A percentile compares a stretch with the other conserved stretches of the same genome.
phyloP scores from a whole-genome alignment of 1,284 basidiomycete species.

The Pseudozyma sp. region DNA sequence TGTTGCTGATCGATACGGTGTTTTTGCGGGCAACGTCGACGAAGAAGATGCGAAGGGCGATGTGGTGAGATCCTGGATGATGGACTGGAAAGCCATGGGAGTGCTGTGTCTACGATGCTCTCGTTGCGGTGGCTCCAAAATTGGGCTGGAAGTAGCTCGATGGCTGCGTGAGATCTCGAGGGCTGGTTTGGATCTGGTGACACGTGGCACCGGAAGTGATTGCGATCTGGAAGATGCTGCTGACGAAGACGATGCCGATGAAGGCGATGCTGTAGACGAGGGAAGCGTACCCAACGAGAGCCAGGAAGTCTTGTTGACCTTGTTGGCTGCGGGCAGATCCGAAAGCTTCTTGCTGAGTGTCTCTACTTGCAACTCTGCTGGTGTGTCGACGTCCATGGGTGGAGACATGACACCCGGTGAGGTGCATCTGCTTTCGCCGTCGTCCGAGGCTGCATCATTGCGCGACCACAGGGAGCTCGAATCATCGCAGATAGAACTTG shows the following conservation, averaged over 20 bases:
- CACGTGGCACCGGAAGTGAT: conserved; percentile 18
- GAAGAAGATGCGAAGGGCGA: conserved; percentile 18
- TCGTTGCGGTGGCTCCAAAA: conserved; percentile 7
- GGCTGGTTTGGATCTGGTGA: conserved; percentile 3
- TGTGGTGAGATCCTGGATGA: conserved; percentile 35
- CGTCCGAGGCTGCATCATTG: conserved; percentile 16
- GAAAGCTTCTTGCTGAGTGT: conserved; percentile 34
- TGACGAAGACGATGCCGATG: conserved; percentile 11
- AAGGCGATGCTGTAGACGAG: conserved; percentile 9
- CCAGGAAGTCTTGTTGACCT: conserved; percentile 14
- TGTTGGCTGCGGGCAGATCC: not conserved
- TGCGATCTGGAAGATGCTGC: conserved; percentile 21
- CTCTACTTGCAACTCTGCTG: conserved; percentile 10
- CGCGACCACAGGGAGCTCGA: conserved; percentile 40
- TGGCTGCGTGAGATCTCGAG: conserved; percentile 7
- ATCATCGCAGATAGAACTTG: conserved; percentile 34
- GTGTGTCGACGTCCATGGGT: conserved; percentile 12
- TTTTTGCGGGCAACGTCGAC: conserved; percentile 3
- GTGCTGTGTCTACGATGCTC: conserved; percentile 10
- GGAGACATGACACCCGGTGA: conserved; percentile 39
- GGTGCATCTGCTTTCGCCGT: conserved; percentile 29
- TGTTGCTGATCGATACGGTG: conserved; percentile 31
- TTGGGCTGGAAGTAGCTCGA: conserved; percentile 10
- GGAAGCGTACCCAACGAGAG: conserved; percentile 28
- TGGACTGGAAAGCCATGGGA: conserved; percentile 18